Percentiles rank a stretch among this genome's conserved stretches.
Evolutionary conservation across 148 eudicot species (phyloP).

Genomic region (Chenopodium album): DNA sequence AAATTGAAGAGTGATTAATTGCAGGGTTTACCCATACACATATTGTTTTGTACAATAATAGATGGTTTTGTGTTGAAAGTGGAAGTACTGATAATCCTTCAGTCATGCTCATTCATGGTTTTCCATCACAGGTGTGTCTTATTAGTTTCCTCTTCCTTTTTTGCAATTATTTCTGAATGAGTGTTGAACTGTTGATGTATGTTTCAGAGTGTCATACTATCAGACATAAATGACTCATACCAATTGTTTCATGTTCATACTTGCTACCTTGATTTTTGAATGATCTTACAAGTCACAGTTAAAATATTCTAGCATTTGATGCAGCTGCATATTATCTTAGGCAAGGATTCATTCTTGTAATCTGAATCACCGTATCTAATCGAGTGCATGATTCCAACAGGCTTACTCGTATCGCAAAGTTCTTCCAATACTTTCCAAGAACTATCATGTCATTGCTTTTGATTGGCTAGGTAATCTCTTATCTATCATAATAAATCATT

Average conservation of each 20-base stretch:
- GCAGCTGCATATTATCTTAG: background rate
- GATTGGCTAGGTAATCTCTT: constrained; percentile 85
- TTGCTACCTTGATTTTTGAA: background rate
- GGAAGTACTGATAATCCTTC: constrained; percentile 75
- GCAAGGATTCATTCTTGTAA: background rate
- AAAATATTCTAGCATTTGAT: background rate
- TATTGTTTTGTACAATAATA: constrained; percentile 74
- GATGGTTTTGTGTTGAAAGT: constrained; percentile 97
- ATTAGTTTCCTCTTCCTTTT: background rate
- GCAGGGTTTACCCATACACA: constrained; percentile 64
- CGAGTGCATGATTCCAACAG: constrained; percentile 46
- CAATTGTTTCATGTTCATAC: background rate
- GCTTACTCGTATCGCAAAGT: constrained; percentile 97
- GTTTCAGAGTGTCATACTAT: background rate
- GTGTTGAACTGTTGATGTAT: too few species aligned
- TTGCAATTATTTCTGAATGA: background rate
- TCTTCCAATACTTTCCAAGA: constrained; percentile 70
- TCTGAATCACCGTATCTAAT: constrained; percentile 23
- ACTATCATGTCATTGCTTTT: constrained; percentile 81
- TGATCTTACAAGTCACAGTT: background rate
- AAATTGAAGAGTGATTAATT: constrained; percentile 65
- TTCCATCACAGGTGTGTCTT: constrained; percentile 89
- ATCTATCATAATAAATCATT: background rate
- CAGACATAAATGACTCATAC: background rate
- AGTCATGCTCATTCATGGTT: constrained; percentile 83